Base-by-base conservation (phyloP, 208 protist genomes). In the Angomonas deanei region DNA sequence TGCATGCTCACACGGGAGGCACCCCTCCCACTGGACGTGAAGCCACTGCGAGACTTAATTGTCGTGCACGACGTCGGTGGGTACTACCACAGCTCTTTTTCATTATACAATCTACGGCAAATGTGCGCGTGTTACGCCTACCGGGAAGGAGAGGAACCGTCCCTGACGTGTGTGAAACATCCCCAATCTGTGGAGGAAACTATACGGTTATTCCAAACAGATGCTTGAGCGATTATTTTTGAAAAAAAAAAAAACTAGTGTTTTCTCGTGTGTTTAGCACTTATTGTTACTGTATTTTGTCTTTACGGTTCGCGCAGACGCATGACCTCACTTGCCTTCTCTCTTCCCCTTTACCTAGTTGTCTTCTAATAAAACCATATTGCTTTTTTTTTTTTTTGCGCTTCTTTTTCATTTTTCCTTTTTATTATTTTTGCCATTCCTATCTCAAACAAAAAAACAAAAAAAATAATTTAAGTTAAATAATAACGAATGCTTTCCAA, bases 81-180 rank as follows among this genome's bases (percentile, higher is more conserved):
- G 13, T 86, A 90, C 68, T 86, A 80, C 55, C 83, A 86, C 74
- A 78, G 73, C 48, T 69, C 68, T 48, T 90, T 80, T 68, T 77
- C 63, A 30, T 59, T 82, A 21, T 88, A 88, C 70, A 85, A 88
- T 53, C 59, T 87, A 11, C 72, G 80, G 15, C 80, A 82, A 66
- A 71, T 82, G 46, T 76, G 76, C 3, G 76, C 80, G 23, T 59
- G 65, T 54, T 87, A 68, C 62, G 65, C 79, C 61, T 83, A 80
- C 64, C 58, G 70, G 23, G 65, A 39, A 1, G 58, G 55, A 23
- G 53, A 23, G 36, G 31, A 32, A 32, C 30, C 21, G 31, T 60
- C 26, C 28, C 34, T 79, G 39, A 2, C 23, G 46, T 46, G 66
- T 52, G 58, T 84, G 19, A 74, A 75, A 56, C 50, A 69, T 21